Percentiles rank a stretch among this genome's conserved stretches.
phyloP scores from a whole-genome alignment of 306 rosid genomes.

The Prosopis cineraria region DNA sequence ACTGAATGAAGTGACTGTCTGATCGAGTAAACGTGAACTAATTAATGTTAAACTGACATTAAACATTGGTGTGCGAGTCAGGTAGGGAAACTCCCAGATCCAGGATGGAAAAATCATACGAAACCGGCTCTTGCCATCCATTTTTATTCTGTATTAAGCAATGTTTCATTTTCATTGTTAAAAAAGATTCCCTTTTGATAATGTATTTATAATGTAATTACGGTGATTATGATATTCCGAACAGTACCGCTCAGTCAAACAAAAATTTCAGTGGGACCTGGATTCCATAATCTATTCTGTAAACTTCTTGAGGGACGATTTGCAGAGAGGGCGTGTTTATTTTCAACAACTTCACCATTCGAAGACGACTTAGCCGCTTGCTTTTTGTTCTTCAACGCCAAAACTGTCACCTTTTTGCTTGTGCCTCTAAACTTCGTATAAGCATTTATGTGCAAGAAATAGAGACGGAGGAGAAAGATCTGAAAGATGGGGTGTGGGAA shows the following conservation, averaged over 20 bases:
- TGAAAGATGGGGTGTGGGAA: slow-evolving; percentile 88
- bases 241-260: not conserved
- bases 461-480: not conserved
- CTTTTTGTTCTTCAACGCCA: not conserved
- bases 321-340: not conserved
- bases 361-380: slow-evolving; percentile 5
- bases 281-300: not conserved
- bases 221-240: not conserved
- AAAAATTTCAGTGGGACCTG: slow-evolving; percentile 2
- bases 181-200: not conserved
- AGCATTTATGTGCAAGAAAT: not conserved
- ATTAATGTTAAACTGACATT: not conserved
- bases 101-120: not conserved
- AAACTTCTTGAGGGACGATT: not conserved
- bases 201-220: too few relatives aligned
- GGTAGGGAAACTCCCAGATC: not conserved
- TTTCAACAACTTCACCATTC: not conserved
- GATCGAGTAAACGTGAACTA: not conserved
- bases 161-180: not conserved
- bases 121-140: not conserved
- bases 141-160: not conserved
- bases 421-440: not conserved
- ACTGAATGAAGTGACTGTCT: not conserved
- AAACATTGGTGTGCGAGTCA: not conserved
- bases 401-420: not conserved